These are phyloP conservation scores for Entrophospora sp. DNA, from an alignment of 192 early-diverging fungal species.

Conservation along the genomic window DNA sequence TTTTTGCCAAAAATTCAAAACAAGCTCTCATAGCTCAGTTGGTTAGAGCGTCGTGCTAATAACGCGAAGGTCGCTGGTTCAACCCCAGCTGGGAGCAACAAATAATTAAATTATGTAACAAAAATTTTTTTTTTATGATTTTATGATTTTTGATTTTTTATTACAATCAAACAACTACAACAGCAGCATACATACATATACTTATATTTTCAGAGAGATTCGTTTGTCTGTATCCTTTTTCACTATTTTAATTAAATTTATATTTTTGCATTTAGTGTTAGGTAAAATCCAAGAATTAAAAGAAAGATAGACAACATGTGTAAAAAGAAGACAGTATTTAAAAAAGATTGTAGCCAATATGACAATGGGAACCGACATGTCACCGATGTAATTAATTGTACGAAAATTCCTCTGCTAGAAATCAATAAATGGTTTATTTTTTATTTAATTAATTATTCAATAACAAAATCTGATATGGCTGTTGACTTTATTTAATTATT, in stretches of 20 bases:
- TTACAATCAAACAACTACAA: too few relatives aligned
- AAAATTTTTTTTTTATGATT: too few relatives aligned
- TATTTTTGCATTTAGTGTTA: conserved; percentile 31
- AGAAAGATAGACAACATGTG: conserved; percentile 68
- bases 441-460: conserved; percentile 94
- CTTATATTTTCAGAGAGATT: too few relatives aligned
- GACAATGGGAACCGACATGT: conserved; percentile 99
- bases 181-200: too few relatives aligned
- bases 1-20: too few relatives aligned
- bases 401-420: conserved; percentile 80
- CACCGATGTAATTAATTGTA: conserved; percentile 88
- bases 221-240: background rate
- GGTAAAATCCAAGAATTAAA: conserved; percentile 91
- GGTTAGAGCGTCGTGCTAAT: conserved; percentile 25
- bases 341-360: conserved; percentile 99
- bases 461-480: conserved; percentile 88
- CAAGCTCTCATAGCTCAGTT: conserved; percentile 21
- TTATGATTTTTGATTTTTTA: too few relatives aligned
- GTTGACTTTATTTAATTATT: conserved; percentile 85
- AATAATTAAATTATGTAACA: too few relatives aligned
- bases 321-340: conserved; percentile 80
- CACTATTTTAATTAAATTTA: too few relatives aligned
- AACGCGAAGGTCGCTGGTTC: conserved; percentile 23
- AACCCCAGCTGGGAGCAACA: conserved; percentile 7
- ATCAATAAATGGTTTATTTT: conserved; percentile 92